Evolutionary conservation across 352 stramenopile species (phyloP), one percentile per base, ranked within the genome.

Genomic region (Blastocystis sp.): DNA sequence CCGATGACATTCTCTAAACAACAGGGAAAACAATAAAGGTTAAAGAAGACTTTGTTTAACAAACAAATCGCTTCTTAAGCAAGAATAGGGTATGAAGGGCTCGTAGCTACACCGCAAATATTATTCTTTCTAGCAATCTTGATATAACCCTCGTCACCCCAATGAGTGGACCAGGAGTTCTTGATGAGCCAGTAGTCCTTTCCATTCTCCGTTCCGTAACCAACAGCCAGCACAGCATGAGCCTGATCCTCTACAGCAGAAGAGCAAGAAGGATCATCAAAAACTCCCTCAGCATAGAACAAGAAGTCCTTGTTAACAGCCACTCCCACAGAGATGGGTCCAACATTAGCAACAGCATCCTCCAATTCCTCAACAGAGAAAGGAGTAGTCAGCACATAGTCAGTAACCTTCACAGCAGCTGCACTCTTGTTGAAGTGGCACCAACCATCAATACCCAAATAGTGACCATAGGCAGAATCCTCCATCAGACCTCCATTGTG

Each of bases 111-210:
- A 24, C 96, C 96, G 90, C 96, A 98, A 4, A 97, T 94, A 80
- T 98, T 98, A 80, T 95, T 90, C 80, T 95, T 95, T 90, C 96
- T 94, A 48, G 93, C 92, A 88, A 97, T 95, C 90, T 95, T 95
- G 42, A 97, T 90, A 92, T 97, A 97, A 44, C 95, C 95, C 53
- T 96, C 91, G 77, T 98, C 95, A 56, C 95, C 95, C 95, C 95
- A 98, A 81, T 95, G 92, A 48, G 92, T 95, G 90, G 93, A 95
- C 95, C 95, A 98, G 82, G 93, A 96, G 90, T 98, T 98, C 91
- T 97, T 97, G 68, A 97, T 94, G 89, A 98, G 91, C 69, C 94
- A 97, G 91, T 97, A 98, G 91, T 96, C 95, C 84, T 97, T 93
- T 0, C 93, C 95, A 13, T 95, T 92, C 44, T 91, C 75, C 24